Evolutionary conservation across 352 stramenopile species (phyloP), one percentile per base, ranked within the genome.

Genomic region (Globisporangium lucens): DNA sequence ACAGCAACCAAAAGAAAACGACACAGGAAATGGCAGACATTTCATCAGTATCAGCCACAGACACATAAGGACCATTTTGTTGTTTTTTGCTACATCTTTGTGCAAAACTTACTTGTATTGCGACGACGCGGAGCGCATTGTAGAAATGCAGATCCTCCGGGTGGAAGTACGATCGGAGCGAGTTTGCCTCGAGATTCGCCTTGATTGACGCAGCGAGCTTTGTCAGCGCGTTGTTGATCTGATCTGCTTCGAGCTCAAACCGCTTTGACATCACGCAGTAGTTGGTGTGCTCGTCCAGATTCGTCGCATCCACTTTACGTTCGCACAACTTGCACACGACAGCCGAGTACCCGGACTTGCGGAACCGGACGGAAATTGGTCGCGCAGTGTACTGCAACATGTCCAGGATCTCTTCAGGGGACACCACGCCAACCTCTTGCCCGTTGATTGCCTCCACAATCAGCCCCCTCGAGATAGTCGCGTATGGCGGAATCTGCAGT

Each of bases 291-390:
- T 91, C 85, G 24, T 91, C 78, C 63, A 95, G 66, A 15, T 64
- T 74, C 35, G 67, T 79, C 4, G 83, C 82, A 27, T 94, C 83
- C 20, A 95, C 79, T 64, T 80, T 82, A 38, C 75, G 86, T 68
- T 95, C 88, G 51, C 88, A 95, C 13, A 95, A 75, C 63, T 93
- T 93, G 66, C 88, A 95, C 30, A 95, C 77, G 9, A 91, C 82
- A 46, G 74, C 71, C 1, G 73, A 76, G 38, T 75, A 74, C 15
- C 72, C 74, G 10, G 68, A 75, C 24, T 73, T 76, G 29, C 74
- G 77, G 52, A 95, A 95, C 17, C 75, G 85, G 27, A 95, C 73
- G 0, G 71, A 77, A 52, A 94, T 77, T 2, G 87, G 87, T n/a
- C 86, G 79, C 46, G 62, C 67, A 13, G 80, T 76, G 53, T 82